Base-by-base conservation (phyloP, 164 flowering plant genomes). In the Piper betle region DNA sequence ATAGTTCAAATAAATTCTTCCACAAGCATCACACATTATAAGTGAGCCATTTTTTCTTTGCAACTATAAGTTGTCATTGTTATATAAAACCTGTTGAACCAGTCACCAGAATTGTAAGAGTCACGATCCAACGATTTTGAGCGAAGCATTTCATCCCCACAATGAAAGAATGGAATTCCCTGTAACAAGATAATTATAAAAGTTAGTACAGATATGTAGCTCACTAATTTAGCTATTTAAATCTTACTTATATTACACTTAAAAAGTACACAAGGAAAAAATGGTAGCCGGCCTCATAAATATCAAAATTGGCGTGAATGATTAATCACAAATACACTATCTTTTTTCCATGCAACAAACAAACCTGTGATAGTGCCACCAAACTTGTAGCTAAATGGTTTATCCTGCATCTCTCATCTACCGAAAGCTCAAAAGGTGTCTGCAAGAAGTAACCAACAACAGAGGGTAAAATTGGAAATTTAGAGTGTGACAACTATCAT, bases 101-200 rank as follows among this genome's bases (percentile, higher is more conserved):
- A 93, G 75, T 93, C 97, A 58, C 97, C 96, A 62, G 98, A 93
- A 66, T 93, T 87, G 74, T 93, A 89, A 4, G 98, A 93, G 68
- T 93, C 98, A 69, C 98, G 97, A 75, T 93, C 98, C 66, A 93
- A 79, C 66, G 98, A 93, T 76, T 93, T 93, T 52, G 96, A 93
- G 64, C 96, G 97, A 53, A 93, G 72, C 71, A 93, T 77, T 77
- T 93, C 98, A 79, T 89, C 98, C 54, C 97, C 98, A 69, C 83
- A 64, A 63, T 93, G 98, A 72, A 89, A 87, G 74, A 93, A 93
- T 68, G 98, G 98, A 58, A 89, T 73, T 62, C 96, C 98, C 98
- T 89, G 42, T 6, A 56, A 18, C 9, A 15, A 63, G 33, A 6
- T 13, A 63, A 63, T 40, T 17, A 55, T 3, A 10, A 15, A 46